These are phyloP conservation scores for Helotiales sp. DNA, from an alignment of 2,329 filamentous ascomycete genomes.

Conservation along the genomic window DNA sequence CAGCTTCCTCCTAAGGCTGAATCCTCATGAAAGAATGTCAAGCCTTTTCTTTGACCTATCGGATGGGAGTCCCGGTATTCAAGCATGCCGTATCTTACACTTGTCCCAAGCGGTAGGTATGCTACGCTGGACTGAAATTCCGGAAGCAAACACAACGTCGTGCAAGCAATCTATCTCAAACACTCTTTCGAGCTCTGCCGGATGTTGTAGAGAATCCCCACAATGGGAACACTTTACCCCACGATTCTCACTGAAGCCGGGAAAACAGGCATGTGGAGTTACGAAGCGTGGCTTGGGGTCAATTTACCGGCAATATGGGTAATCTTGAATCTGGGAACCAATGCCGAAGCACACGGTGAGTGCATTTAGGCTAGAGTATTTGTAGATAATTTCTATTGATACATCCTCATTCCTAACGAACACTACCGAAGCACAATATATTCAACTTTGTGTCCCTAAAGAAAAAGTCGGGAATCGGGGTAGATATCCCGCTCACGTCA, in stretches of 20 bases:
- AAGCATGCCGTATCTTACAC: too few species aligned
- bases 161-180: not conserved
- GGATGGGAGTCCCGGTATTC: too few species aligned
- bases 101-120: not conserved
- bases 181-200: not conserved
- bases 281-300: not conserved
- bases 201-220: not conserved
- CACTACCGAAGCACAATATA: not conserved
- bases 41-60: too few species aligned
- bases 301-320: not conserved
- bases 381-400: not conserved
- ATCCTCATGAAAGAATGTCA: too few species aligned
- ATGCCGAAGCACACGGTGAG: not conserved
- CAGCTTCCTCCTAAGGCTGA: too few species aligned
- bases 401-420: not conserved
- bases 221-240: not conserved
- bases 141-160: not conserved
- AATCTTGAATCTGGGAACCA: not conserved
- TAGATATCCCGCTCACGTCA: not conserved
- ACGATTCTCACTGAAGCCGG: not conserved
- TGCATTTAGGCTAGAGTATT: not conserved
- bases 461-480: not conserved
- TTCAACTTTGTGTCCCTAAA: not conserved
- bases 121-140: not conserved
- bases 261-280: conserved; percentile 8